phyloP scores from a whole-genome alignment of 2,329 filamentous ascomycete species.

The Arthroderma sp. region DNA sequence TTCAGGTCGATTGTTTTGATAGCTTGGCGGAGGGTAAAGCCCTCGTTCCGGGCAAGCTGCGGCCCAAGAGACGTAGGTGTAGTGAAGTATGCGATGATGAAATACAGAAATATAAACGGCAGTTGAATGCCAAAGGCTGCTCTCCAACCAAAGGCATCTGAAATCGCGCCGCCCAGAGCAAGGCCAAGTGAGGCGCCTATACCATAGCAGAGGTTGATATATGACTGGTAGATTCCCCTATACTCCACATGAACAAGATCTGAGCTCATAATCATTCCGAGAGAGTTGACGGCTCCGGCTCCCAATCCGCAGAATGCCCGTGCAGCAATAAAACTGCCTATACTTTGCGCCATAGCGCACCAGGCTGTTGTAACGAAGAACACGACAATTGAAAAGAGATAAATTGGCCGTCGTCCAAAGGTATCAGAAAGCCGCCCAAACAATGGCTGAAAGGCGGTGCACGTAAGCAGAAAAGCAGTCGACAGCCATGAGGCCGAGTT shows the following conservation, averaged over 20 bases:
- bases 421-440: slow-evolving; percentile 63
- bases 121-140: slow-evolving; percentile 37
- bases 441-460: slow-evolving; percentile 61
- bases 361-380: slow-evolving; percentile 55
- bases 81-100: slow-evolving; percentile 17
- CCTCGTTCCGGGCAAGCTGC: slow-evolving; percentile 28
- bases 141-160: slow-evolving; percentile 29
- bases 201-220: slow-evolving; percentile 27
- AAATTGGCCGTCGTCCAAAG: slow-evolving; percentile 55
- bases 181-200: slow-evolving; percentile 26
- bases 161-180: slow-evolving; percentile 27
- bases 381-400: slow-evolving; percentile 47
- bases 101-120: slow-evolving; percentile 31
- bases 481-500: slow-evolving; percentile 75
- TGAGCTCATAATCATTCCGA: slow-evolving; percentile 48
- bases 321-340: slow-evolving; percentile 57
- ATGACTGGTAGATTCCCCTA: slow-evolving; percentile 30
- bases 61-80: slow-evolving; percentile 34
- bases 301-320: slow-evolving; percentile 59
- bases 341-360: slow-evolving; percentile 56
- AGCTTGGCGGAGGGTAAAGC: slow-evolving; percentile 28
- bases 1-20: slow-evolving; percentile 37
- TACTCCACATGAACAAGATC: slow-evolving; percentile 64
- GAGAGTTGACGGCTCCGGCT: slow-evolving; percentile 55
- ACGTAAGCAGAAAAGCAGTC: slow-evolving; percentile 64